phyloP scores from a whole-genome alignment of 2,329 filamentous ascomycete genomes.

The Dryadomyces quercus-mongolicae region DNA sequence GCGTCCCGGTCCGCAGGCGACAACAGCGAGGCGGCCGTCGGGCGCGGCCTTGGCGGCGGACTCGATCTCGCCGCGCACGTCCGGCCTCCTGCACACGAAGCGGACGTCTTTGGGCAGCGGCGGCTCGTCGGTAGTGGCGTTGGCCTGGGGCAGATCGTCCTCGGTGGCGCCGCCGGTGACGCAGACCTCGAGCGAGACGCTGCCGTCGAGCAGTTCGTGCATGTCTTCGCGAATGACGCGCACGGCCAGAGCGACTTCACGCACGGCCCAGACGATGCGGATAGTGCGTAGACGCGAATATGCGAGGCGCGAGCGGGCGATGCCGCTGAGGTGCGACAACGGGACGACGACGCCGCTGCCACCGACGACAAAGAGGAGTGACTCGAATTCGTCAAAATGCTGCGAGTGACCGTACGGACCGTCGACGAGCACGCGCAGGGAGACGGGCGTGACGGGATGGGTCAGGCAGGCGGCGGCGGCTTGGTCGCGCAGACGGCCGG shows the following conservation, averaged over 20 bases:
- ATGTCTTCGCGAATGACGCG: conserved; percentile 7
- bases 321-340: conserved; percentile 10
- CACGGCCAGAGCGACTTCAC: conserved; percentile 9
- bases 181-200: conserved; percentile 8
- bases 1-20: conserved; percentile 10
- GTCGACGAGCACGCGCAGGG: conserved; percentile 10
- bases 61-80: conserved; percentile 18
- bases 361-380: conserved; percentile 10
- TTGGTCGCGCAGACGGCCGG: conserved; percentile 8
- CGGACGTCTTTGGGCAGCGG: conserved; percentile 10
- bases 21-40: conserved; percentile 8
- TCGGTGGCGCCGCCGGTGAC: conserved; percentile 2
- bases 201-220: not conserved
- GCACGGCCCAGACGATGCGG: conserved; percentile 12
- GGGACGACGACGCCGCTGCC: conserved; percentile 13
- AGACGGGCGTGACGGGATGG: not conserved
- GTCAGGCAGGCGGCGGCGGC: conserved; percentile 4
- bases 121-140: not conserved
- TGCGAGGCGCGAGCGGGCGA: not conserved
- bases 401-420: conserved; percentile 11
- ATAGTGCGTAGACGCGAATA: conserved; percentile 1
- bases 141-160: not conserved
- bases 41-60: conserved; percentile 13
- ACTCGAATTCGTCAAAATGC: conserved; percentile 4
- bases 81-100: conserved; percentile 11